Percentiles rank a stretch among this genome's conserved stretches.
Conservation (phyloP, 2,329 filamentous ascomycete genomes). For the Neonectria sp. region DNA sequence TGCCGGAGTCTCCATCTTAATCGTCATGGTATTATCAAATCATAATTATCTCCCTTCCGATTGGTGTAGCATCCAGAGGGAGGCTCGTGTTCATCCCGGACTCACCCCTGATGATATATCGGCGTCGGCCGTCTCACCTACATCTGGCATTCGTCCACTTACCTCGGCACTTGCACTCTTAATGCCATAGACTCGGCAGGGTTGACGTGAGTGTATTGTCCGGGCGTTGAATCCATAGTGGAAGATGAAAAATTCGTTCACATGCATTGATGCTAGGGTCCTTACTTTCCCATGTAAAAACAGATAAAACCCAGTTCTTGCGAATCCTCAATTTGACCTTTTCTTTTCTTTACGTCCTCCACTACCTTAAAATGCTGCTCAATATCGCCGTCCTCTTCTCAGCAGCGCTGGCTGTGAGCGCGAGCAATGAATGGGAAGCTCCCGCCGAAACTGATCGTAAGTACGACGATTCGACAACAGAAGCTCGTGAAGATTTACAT, state of each 20-base stretch:
- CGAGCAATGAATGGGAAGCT: conserved; percentile 37
- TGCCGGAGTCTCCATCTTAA: neutral
- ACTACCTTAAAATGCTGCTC: conserved; percentile 33
- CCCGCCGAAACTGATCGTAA: conserved; percentile 35
- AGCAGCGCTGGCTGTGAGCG: conserved; percentile 30
- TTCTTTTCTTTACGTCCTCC: neutral
- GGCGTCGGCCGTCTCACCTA: conserved; percentile 7
- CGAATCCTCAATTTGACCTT: neutral
- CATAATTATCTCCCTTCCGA: neutral
- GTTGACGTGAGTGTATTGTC: neutral
- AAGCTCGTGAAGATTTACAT: conserved; percentile 8
- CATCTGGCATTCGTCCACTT: conserved; percentile 31
- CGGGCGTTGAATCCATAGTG: neutral
- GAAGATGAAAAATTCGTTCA: neutral
- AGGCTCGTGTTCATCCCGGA: conserved; percentile 19
- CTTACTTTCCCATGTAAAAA: neutral
- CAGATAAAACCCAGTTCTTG: neutral
- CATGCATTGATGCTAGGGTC: neutral
- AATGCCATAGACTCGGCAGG: neutral
- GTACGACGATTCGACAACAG: neutral
- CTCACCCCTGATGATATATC: conserved; percentile 16
- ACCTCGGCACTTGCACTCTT: conserved; percentile 32
- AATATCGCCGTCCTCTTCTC: conserved; percentile 33
- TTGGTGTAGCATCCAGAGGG: conserved; percentile 7
- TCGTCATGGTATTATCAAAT: neutral